Evolutionary conservation across 2,329 filamentous ascomycete species (phyloP).

Genomic region (Fusarium xylarioides): DNA sequence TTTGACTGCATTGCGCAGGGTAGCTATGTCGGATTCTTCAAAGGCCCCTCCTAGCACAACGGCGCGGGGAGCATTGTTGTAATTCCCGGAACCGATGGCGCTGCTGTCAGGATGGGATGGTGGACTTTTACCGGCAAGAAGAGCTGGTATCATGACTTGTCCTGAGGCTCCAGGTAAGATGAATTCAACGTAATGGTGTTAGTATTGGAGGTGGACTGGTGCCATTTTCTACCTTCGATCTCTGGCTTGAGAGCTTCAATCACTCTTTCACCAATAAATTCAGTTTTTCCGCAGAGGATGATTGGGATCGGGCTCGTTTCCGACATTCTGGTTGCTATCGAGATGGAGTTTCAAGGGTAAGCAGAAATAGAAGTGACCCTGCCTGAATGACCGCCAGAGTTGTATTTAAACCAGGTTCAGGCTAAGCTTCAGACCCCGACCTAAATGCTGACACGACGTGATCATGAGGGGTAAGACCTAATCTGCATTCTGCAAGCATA

Average conservation of each 20-base stretch:
- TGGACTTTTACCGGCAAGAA: background rate
- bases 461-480: background rate
- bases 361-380: background rate
- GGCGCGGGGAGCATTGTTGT: background rate
- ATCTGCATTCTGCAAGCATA: too few relatives aligned
- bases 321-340: background rate
- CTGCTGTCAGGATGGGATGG: constrained; percentile 5
- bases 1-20: background rate
- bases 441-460: background rate
- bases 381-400: background rate
- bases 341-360: background rate
- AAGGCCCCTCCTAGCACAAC: constrained; percentile 17
- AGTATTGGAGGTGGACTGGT: background rate
- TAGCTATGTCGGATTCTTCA: constrained; percentile 8
- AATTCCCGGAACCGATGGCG: constrained; percentile 9
- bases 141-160: constrained; percentile 5
- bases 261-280: constrained; percentile 8
- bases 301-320: constrained; percentile 3
- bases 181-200: constrained; percentile 5
- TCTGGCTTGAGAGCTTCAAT: constrained; percentile 21
- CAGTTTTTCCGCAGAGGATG: constrained; percentile 27
- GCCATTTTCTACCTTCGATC: constrained; percentile 4
- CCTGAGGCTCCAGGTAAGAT: constrained; percentile 21
- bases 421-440: background rate
- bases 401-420: background rate